These are phyloP conservation scores for Claviceps africana DNA, from an alignment of 2,329 filamentous ascomycete genomes.

Conservation along the genomic window DNA sequence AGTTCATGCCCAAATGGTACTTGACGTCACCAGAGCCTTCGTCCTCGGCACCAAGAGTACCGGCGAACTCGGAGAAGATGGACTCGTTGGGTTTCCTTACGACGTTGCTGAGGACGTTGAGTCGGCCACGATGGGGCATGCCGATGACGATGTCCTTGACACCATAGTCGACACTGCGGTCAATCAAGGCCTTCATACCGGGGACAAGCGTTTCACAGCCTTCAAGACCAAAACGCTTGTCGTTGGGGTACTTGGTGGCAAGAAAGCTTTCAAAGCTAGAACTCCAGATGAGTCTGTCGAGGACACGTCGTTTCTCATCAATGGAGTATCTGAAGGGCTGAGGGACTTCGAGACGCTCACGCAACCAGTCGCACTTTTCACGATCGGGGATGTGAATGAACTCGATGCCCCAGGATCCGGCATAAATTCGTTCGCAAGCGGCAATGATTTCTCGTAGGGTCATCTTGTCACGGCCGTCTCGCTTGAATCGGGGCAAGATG, in stretches of 20 bases:
- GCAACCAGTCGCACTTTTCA: conserved; percentile 96
- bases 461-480: conserved; percentile 85
- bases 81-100: conserved; percentile 98
- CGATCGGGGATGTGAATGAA: conserved; percentile 98
- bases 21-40: conserved; percentile 98
- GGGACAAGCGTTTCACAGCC: conserved; percentile 94
- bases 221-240: conserved; percentile 97
- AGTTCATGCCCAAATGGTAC: conserved; percentile 99
- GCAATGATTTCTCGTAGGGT: conserved; percentile 85
- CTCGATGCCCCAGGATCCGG: conserved; percentile 91
- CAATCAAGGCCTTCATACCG: conserved; percentile 98
- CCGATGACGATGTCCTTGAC: conserved; percentile 99
- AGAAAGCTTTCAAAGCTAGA: conserved; percentile 94
- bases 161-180: conserved; percentile 94
- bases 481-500: conserved; percentile 88
- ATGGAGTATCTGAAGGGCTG: conserved; percentile 94
- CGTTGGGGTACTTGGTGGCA: conserved; percentile 96
- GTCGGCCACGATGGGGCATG: conserved; percentile 96
- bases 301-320: conserved; percentile 93
- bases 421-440: conserved; percentile 91
- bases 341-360: conserved; percentile 86
- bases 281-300: conserved; percentile 96
- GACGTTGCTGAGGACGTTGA: conserved; percentile 96
- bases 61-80: conserved; percentile 96
- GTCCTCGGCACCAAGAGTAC: conserved; percentile 72